These are phyloP conservation scores for Fusarium kyushuense DNA, from an alignment of 2,329 filamentous ascomycete species.

Conservation along the genomic window DNA sequence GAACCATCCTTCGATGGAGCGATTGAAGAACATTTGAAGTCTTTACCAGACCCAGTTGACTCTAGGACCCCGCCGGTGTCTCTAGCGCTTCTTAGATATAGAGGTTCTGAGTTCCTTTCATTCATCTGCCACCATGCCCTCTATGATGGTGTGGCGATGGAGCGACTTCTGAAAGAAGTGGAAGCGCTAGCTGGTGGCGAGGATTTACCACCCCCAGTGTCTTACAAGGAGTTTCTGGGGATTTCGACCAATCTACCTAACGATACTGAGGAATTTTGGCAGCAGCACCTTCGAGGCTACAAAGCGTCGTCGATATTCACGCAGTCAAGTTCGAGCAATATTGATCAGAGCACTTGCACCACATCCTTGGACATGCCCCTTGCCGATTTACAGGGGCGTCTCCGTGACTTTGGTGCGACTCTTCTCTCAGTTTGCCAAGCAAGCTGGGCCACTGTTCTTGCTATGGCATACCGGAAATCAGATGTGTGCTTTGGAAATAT, in stretches of 20 bases:
- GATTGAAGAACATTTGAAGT: conserved; percentile 56
- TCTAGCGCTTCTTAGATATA: conserved; percentile 56
- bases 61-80: conserved; percentile 60
- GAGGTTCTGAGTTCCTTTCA: conserved; percentile 55
- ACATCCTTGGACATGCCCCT: conserved; percentile 55
- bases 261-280: conserved; percentile 75
- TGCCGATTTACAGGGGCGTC: conserved; percentile 60
- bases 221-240: conserved; percentile 74
- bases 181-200: conserved; percentile 66
- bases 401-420: conserved; percentile 68
- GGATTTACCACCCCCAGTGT: conserved; percentile 61
- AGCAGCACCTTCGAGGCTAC: conserved; percentile 64
- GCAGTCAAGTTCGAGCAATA: conserved; percentile 33
- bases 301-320: conserved; percentile 49
- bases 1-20: conserved; percentile 53
- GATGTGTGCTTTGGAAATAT: conserved; percentile 92
- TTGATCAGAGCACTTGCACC: conserved; percentile 49
- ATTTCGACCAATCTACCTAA: conserved; percentile 64
- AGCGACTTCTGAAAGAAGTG: conserved; percentile 76
- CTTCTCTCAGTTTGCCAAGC: conserved; percentile 77
- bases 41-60: conserved; percentile 58
- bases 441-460: conserved; percentile 76
- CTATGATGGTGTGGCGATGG: conserved; percentile 86
- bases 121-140: conserved; percentile 80
- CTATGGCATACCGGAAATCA: conserved; percentile 62